Evolutionary conservation across 2,329 filamentous ascomycete genomes (phyloP).

Genomic region (Scedosporium aurantiacum): DNA sequence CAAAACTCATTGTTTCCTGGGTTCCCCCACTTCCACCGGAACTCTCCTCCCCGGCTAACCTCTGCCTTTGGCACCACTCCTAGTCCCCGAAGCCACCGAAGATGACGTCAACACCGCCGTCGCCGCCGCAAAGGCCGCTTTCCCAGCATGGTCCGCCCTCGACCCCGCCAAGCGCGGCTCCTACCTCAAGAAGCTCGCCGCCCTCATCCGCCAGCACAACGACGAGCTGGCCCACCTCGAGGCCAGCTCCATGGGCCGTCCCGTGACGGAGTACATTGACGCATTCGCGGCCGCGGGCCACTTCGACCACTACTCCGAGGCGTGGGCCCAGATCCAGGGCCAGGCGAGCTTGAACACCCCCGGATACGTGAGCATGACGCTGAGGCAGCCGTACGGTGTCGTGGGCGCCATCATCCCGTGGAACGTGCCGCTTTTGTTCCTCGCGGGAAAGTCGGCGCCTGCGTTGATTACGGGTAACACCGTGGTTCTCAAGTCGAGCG

Average conservation of each 20-base stretch:
- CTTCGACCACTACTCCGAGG: constrained; percentile 31
- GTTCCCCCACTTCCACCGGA: not conserved
- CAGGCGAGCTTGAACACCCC: constrained; percentile 36
- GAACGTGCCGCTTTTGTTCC: constrained; percentile 38
- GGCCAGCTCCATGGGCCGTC: constrained; percentile 32
- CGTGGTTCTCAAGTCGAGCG: constrained; percentile 41
- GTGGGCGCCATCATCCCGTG: constrained; percentile 47
- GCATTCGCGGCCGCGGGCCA: constrained; percentile 20
- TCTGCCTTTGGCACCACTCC: not conserved
- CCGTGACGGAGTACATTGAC: constrained; percentile 27
- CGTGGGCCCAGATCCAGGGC: constrained; percentile 31
- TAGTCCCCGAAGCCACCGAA: constrained; percentile 34
- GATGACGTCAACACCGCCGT: constrained; percentile 37
- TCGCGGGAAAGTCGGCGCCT: constrained; percentile 35
- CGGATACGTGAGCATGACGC: constrained; percentile 31
- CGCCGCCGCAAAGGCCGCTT: constrained; percentile 35
- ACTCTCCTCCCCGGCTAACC: not conserved
- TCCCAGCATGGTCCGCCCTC: constrained; percentile 31
- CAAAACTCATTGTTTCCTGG: not conserved
- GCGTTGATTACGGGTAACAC: constrained; percentile 37
- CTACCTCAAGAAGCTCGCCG: constrained; percentile 33
- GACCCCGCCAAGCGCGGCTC: constrained; percentile 26
- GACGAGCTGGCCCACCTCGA: constrained; percentile 33
- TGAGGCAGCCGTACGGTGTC: constrained; percentile 40
- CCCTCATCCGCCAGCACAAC: constrained; percentile 27